Percentiles rank a stretch among this genome's conserved stretches.
Evolutionary conservation across 495 filamentous ascomycete species (phyloP).

Genomic region (Podospora anserina): DNA sequence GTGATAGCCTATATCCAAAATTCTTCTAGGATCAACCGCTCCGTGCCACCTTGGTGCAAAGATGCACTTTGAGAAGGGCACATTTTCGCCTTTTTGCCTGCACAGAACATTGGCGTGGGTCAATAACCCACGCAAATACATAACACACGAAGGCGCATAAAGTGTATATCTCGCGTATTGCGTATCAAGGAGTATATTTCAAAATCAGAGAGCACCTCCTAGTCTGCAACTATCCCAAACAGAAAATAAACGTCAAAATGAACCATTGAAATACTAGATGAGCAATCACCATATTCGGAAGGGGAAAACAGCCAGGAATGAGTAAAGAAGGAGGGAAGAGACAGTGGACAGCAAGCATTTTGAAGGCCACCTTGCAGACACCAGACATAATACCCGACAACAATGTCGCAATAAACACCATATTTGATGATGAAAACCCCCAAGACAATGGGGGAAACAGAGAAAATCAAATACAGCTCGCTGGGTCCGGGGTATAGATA

Average conservation of each 20-base stretch:
- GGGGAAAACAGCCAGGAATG: neutral
- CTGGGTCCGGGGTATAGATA: neutral
- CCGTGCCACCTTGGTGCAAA: neutral
- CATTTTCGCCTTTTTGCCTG: neutral
- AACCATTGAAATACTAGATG: no score
- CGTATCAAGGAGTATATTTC: neutral
- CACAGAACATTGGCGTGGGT: no score
- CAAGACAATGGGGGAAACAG: neutral
- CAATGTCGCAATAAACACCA: no score
- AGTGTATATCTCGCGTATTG: neutral
- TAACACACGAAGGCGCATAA: neutral
- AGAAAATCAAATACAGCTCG: neutral
- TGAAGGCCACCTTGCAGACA: no score
- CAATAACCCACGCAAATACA: no score
- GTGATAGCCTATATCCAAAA: neutral
- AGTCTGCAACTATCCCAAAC: no score
- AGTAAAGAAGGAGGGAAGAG: neutral
- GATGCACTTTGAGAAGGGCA: neutral
- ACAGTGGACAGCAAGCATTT: neutral
- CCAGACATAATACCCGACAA: no score
- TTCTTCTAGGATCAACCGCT: neutral
- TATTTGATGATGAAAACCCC: no score
- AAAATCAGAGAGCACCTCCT: neutral
- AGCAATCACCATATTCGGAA: no score
- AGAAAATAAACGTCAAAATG: no score